A percentile compares a stretch with the other conserved stretches of the same genome.
These are phyloP conservation scores for Rhodomyrtus psidioides DNA, from an alignment of 441 rosid genomes.

Conservation along the genomic window DNA sequence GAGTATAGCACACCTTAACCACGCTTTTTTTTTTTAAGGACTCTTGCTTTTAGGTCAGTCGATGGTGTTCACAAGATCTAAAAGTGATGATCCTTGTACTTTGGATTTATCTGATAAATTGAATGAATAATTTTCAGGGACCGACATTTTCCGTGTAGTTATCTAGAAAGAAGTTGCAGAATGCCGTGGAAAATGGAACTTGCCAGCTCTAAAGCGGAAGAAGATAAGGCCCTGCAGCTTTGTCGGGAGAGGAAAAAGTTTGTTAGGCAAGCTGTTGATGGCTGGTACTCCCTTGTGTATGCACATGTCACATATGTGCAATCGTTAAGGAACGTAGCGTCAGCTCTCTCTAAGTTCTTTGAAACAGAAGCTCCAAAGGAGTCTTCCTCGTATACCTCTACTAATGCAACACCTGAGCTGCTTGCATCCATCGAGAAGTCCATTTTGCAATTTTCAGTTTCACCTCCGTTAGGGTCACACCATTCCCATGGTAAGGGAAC, in stretches of 20 bases:
- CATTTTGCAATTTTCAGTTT: conserved; percentile 51
- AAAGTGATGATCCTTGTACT: background rate
- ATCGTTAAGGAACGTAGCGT: conserved; percentile 62
- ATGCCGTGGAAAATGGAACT: conserved; percentile 49
- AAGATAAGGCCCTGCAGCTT: conserved; percentile 77
- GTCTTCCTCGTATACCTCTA: conserved; percentile 71
- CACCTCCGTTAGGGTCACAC: conserved; percentile 62
- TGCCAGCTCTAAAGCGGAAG: conserved; percentile 66
- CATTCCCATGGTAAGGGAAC: conserved; percentile 35
- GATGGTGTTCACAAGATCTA: background rate
- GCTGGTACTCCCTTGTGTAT: conserved; percentile 77
- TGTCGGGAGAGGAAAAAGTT: conserved; percentile 88
- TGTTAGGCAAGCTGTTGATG: conserved; percentile 91
- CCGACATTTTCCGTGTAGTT: conserved; percentile 6
- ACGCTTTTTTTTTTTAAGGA: background rate
- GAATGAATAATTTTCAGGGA: conserved; percentile 18
- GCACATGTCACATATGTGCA: conserved; percentile 73
- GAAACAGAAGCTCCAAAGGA: conserved; percentile 68
- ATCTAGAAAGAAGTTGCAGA: background rate
- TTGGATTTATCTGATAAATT: background rate
- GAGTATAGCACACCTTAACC: background rate
- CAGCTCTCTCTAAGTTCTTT: conserved; percentile 64
- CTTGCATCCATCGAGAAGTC: conserved; percentile 55
- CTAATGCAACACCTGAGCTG: conserved; percentile 72
- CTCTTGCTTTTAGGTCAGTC: background rate